Evolutionary conservation across 768 basidiomycete genomes (phyloP), one percentile per base, ranked within the genome.

Genomic region (Nidularia pulvinata): DNA sequence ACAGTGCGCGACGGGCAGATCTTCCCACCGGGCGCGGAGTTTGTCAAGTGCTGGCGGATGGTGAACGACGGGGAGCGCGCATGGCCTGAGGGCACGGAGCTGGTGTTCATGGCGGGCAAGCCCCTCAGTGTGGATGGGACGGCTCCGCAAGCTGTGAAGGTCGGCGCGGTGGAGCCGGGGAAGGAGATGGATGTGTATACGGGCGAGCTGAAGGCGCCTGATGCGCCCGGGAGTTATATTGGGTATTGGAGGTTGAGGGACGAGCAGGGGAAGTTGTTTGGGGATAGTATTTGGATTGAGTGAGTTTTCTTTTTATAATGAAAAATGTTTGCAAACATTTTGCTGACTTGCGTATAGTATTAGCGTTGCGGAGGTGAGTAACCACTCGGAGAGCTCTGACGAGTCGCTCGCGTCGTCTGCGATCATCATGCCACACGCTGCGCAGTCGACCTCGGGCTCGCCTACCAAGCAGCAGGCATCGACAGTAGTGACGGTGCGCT

Each of bases 21-120:
- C 22, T 88, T 93, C 63, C 89, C 90, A 33, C 85, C 90, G 6
- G 92, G 92, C 34, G 90, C 89, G 0, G 89, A 90, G 64, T 95
- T 94, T 61, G 81, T 92, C 52, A 94, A 93, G 69, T 84, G 83
- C 19, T 95, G 92, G 92, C 75, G 77, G 52, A 78, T 93, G 75
- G 56, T 75, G 33, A 95, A 95, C 60, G 79, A 79, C 58, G 86
- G 91, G 13, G 62, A 59, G 11, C 51, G 65, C 5, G 77, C 83
- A 16, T 94, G 91, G 91, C 89, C 89, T 1, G 75, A 79, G 30
- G 69, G 72, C 10, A 91, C 91, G 0, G 78, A 84, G 60, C 68
- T 94, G 14, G 77, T 81, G 7, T 93, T 85, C 59, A 82, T 88
- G 45, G 88, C 84, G 7, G 92, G 92, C 14, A 83, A 85, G 37